These are phyloP conservation scores for Hordeum pubiflorum DNA, from an alignment of 202 grass and related monocot species.

Conservation along the genomic window DNA sequence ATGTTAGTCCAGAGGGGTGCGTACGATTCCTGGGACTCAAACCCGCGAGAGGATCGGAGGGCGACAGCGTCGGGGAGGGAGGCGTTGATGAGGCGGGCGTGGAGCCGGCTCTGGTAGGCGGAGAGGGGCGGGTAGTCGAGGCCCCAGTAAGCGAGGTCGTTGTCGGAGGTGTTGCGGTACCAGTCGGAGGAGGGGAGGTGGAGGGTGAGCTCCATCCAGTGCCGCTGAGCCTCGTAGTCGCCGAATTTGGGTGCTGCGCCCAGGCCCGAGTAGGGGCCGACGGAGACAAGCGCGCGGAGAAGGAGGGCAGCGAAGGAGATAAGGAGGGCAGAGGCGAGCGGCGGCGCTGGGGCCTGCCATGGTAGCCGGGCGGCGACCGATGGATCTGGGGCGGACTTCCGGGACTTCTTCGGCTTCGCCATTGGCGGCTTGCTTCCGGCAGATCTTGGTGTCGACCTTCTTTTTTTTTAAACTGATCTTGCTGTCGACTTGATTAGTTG, in stretches of 20 bases:
- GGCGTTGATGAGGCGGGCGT: slow-evolving; percentile 61
- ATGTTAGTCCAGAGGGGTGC: not conserved
- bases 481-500: too few relatives aligned
- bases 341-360: slow-evolving; percentile 21
- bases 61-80: slow-evolving; percentile 63
- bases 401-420: slow-evolving; percentile 40
- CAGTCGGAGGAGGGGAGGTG: slow-evolving; percentile 62
- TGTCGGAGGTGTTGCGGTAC: slow-evolving; percentile 77
- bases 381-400: slow-evolving; percentile 11
- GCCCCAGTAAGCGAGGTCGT: slow-evolving; percentile 87
- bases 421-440: not conserved
- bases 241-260: slow-evolving; percentile 62
- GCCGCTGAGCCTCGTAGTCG: slow-evolving; percentile 97
- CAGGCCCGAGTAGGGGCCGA: slow-evolving; percentile 80
- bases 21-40: slow-evolving; percentile 72
- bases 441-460: not conserved
- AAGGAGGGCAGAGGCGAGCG: slow-evolving; percentile 32
- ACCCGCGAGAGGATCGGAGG: slow-evolving; percentile 66
- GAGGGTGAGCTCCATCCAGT: slow-evolving; percentile 99
- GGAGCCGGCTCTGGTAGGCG: slow-evolving; percentile 86
- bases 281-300: slow-evolving; percentile 64
- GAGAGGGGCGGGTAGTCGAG: slow-evolving; percentile 96
- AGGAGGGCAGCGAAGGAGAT: slow-evolving; percentile 73
- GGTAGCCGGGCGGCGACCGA: slow-evolving; percentile 1
- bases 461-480: too few relatives aligned